Base-by-base conservation (phyloP, 2,329 filamentous ascomycete species). In the Phialophora verrucosa region DNA sequence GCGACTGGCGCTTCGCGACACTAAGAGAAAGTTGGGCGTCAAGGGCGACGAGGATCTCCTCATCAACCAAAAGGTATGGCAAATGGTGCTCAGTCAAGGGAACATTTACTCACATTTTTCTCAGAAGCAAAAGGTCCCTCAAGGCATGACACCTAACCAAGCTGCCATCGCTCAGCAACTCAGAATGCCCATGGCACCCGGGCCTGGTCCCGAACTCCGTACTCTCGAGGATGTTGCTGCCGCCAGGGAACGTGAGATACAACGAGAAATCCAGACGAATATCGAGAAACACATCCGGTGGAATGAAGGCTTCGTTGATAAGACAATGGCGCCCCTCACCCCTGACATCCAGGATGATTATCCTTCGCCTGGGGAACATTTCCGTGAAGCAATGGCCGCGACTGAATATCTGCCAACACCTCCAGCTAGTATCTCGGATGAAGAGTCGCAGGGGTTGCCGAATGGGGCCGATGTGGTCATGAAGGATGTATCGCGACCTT, bases 21-120 rank as follows among this genome's bases (percentile, higher is more conserved):
- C 91, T 78, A 98, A 98, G 84, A 84, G 91, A 75, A 91, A 91
- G 75, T 86, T 97, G 70, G 89, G 90, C 73, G 94, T 98, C 83
- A 96, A 95, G 81, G 89, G 88, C 72, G 91, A 96, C 74, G 95
- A 98, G 75, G 94, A 98, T 74, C 93, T 97, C 77, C 86, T 97
- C 74, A 89, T 97, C 81, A 96, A 96, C 81, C 91, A 95, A 78
- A 96, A 95, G 87, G 91, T 76, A 67, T 64, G 20, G 54, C 42
- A 54, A 35, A 27, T 17, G 49, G 59, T 35, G 59, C 47, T 53
- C 54, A 64, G 55, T 27, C 64, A 57, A 58, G 4, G 23, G 49
- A 17, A 73, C 73, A 76, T 81, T 82, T 80, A 78, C 69, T 78
- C 67, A 44, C 59, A 47, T 61, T 68, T 68, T 67, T 67, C 77